These are phyloP conservation scores for Umbilicaria muhlenbergii DNA, from an alignment of 495 filamentous ascomycete species.

Conservation along the genomic window DNA sequence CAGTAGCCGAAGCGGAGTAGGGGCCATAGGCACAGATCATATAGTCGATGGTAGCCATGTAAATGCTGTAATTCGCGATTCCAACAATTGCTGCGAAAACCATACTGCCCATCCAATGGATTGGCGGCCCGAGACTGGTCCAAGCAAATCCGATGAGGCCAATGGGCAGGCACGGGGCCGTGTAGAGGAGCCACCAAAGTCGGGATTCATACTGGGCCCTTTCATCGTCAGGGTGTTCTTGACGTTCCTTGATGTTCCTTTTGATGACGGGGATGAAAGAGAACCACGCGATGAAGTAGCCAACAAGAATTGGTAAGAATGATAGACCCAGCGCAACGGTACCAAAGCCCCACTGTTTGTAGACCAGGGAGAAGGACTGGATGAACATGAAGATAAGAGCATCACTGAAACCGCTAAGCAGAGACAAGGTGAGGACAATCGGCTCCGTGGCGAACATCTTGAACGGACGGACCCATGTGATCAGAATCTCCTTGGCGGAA, in stretches of 20 bases:
- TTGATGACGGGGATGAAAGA: conserved; percentile 38
- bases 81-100: conserved; percentile 48
- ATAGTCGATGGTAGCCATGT: conserved; percentile 66
- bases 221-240: conserved; percentile 34
- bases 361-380: conserved; percentile 42
- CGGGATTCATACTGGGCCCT: conserved; percentile 44
- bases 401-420: conserved; percentile 46
- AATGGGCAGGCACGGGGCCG: conserved; percentile 39
- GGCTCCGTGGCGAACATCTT: conserved; percentile 45
- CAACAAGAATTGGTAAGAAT: conserved; percentile 42
- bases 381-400: conserved; percentile 54
- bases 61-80: conserved; percentile 54
- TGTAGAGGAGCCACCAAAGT: conserved; percentile 42
- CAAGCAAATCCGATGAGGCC: conserved; percentile 50
- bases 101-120: conserved; percentile 52
- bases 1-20: conserved; percentile 57
- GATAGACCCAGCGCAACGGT: conserved; percentile 33
- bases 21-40: conserved; percentile 58
- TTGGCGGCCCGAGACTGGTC: conserved; percentile 37
- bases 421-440: conserved; percentile 41
- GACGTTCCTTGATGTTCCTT: conserved; percentile 32
- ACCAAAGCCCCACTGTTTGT: conserved; percentile 41
- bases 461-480: conserved; percentile 44
- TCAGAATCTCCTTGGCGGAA: conserved; percentile 36
- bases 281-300: conserved; percentile 42